Evolutionary conservation across 2,329 filamentous ascomycete genomes (phyloP).

Genomic region (Cladosporium sp.): DNA sequence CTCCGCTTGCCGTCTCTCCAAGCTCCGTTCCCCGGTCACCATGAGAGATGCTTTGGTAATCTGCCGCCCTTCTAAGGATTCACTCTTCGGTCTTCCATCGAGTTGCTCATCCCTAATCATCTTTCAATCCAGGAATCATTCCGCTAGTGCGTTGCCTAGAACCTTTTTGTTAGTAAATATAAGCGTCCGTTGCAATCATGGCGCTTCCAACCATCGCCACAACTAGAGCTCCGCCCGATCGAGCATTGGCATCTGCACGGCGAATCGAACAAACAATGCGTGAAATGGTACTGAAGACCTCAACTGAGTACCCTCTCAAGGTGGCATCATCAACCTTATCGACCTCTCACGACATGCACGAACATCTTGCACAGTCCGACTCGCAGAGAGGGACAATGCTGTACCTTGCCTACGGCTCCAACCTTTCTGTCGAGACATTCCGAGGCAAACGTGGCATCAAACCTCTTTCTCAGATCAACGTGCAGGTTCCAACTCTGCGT

Average conservation of each 20-base stretch:
- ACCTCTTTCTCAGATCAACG: constrained; percentile 75
- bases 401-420: constrained; percentile 76
- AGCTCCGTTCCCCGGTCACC: not conserved
- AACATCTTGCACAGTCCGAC: not conserved
- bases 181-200: not conserved
- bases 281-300: not conserved
- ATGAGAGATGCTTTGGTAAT: constrained; percentile 6
- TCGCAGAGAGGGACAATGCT: constrained; percentile 26
- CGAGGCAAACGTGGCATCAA: constrained; percentile 70
- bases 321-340: not conserved
- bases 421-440: constrained; percentile 77
- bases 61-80: not conserved
- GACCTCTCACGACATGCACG: constrained; percentile 1
- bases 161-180: no score
- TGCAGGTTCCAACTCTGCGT: constrained; percentile 70
- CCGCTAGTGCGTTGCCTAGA: no score
- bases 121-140: no score
- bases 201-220: not conserved
- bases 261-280: not conserved
- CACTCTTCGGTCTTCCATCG: not conserved
- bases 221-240: not conserved
- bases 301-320: not conserved
- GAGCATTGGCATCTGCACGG: constrained; percentile 6
- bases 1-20: constrained; percentile 2
- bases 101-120: not conserved